These are phyloP conservation scores for Ballota nigra DNA, from an alignment of 257 asterid species.

Conservation along the genomic window DNA sequence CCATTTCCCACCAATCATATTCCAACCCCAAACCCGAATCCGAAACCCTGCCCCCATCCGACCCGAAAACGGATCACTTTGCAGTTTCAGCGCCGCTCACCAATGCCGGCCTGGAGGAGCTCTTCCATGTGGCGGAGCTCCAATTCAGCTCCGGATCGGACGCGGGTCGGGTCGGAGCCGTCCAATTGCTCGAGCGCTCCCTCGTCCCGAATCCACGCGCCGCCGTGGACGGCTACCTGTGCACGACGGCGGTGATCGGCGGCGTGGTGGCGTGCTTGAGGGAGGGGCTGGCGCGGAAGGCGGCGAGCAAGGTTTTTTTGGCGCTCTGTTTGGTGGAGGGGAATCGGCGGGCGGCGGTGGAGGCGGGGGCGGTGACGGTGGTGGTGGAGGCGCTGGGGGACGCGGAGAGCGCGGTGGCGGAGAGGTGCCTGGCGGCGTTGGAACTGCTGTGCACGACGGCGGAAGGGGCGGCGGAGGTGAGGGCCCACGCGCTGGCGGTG, in stretches of 20 bases:
- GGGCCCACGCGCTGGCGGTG: constrained; percentile 71
- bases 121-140: constrained; percentile 54
- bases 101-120: constrained; percentile 44
- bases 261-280: constrained; percentile 56
- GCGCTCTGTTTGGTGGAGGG: constrained; percentile 66
- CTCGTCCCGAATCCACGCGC: constrained; percentile 62
- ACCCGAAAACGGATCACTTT: background rate
- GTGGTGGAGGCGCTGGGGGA: constrained; percentile 74
- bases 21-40: constrained; percentile 27
- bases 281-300: constrained; percentile 45
- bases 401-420: constrained; percentile 61
- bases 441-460: constrained; percentile 69
- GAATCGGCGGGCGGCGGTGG: constrained; percentile 64
- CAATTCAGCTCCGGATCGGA: constrained; percentile 52
- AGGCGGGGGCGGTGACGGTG: constrained; percentile 63
- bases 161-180: constrained; percentile 41
- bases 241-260: constrained; percentile 49
- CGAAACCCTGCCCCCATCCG: constrained; percentile 8
- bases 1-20: constrained; percentile 28
- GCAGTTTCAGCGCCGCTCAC: constrained; percentile 22
- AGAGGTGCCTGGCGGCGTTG: constrained; percentile 69
- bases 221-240: constrained; percentile 34
- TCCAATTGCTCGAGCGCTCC: constrained; percentile 57
- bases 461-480: constrained; percentile 77
- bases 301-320: constrained; percentile 64